phyloP scores from a whole-genome alignment of 2,329 filamentous ascomycete genomes.

The Talaromyces funiculosus region DNA sequence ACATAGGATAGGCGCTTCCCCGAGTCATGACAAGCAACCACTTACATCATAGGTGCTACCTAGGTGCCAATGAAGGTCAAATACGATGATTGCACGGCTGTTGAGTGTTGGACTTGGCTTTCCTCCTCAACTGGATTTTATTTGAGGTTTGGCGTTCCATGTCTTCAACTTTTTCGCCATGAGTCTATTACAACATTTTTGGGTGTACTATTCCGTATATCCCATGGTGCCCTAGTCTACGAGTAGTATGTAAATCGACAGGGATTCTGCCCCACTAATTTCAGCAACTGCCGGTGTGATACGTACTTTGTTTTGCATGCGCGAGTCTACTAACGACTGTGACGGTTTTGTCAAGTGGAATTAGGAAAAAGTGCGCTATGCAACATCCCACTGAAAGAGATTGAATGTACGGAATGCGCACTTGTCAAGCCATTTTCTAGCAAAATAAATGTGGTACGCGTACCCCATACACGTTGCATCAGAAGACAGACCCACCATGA shows the following conservation, averaged over 20 bases:
- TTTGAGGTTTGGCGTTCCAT: neutral
- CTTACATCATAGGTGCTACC: conserved; percentile 1
- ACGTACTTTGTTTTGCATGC: neutral
- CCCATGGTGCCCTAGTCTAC: neutral
- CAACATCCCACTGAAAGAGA: neutral
- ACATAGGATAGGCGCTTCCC: neutral
- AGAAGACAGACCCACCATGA: neutral
- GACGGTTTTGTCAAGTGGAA: neutral
- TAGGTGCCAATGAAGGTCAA: neutral
- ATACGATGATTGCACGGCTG: neutral
- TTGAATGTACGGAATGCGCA: neutral
- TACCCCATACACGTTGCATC: neutral
- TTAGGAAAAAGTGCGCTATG: neutral
- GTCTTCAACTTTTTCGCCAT: neutral
- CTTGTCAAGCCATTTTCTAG: neutral
- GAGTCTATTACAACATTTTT: neutral
- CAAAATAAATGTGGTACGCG: neutral
- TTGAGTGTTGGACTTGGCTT: neutral
- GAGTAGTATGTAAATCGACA: neutral
- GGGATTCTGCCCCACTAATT: neutral
- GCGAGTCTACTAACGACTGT: neutral
- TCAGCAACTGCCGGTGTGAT: neutral
- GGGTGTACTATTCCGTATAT: neutral
- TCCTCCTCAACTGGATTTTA: neutral
- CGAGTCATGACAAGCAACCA: conserved; percentile 1